phyloP scores from a whole-genome alignment of 2,329 filamentous ascomycete genomes.

The Cyphellophora attinorum region DNA sequence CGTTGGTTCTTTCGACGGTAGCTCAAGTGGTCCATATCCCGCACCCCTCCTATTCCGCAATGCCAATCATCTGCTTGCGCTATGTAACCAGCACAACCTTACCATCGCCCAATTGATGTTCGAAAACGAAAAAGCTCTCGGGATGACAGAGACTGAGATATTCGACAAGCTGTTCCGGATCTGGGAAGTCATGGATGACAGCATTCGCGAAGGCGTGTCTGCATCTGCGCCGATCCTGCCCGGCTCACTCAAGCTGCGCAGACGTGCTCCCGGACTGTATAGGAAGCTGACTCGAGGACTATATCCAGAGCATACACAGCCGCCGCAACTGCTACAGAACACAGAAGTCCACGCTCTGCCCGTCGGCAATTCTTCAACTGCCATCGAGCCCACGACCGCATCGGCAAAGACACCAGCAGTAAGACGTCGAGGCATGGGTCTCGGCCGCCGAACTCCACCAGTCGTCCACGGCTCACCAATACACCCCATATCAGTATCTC shows the following conservation, averaged over 20 bases:
- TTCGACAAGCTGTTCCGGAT: conserved; percentile 12
- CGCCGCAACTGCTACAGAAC: not conserved
- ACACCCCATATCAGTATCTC: conserved; percentile 10
- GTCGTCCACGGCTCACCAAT: conserved; percentile 9
- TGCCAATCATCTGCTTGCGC: conserved; percentile 9
- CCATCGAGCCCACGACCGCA: not conserved
- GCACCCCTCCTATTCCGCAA: conserved; percentile 12
- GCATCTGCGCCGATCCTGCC: conserved; percentile 10
- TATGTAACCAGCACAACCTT: conserved; percentile 14
- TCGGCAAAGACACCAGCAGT: not conserved
- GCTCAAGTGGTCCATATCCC: not conserved
- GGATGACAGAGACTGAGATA: conserved; percentile 10
- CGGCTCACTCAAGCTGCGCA: conserved; percentile 12
- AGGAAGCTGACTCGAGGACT: conserved; percentile 13
- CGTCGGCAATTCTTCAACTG: not conserved
- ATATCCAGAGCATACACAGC: conserved; percentile 10
- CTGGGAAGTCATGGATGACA: conserved; percentile 15
- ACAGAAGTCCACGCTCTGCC: not conserved
- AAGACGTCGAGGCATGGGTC: conserved; percentile 1
- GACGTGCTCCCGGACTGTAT: conserved; percentile 13
- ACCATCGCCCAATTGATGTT: conserved; percentile 15
- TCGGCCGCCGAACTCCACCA: conserved; percentile 5
- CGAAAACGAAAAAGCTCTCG: conserved; percentile 15
- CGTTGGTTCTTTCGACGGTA: conserved; percentile 1
- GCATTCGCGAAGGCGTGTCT: conserved; percentile 15